A percentile compares a stretch with the other conserved stretches of the same genome.
These are phyloP conservation scores for Yamadazyma endophytica DNA, from an alignment of 805 yeast genomes.

Conservation along the genomic window DNA sequence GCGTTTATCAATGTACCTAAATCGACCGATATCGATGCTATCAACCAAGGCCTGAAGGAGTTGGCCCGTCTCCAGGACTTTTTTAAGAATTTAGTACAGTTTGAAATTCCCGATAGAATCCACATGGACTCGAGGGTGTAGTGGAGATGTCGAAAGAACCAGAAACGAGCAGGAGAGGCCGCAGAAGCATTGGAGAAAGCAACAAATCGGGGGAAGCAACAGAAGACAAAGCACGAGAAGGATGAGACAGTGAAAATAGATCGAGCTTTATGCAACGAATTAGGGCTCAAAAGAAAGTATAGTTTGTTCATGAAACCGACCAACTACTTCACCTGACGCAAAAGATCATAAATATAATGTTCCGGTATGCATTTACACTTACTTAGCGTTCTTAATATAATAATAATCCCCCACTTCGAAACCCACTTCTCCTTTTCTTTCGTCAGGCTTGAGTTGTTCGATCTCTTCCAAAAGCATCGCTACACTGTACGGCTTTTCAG, in stretches of 20 bases:
- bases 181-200: too few relatives aligned
- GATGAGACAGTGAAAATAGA: too few relatives aligned
- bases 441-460: slow-evolving; percentile 6
- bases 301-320: too few relatives aligned
- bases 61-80: slow-evolving; percentile 61
- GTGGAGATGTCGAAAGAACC: too few relatives aligned
- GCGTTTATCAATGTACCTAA: slow-evolving; percentile 68
- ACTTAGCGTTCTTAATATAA: neutral
- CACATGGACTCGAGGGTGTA: slow-evolving; percentile 77
- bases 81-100: slow-evolving; percentile 60
- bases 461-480: slow-evolving; percentile 13
- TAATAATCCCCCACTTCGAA: slow-evolving; percentile 3
- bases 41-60: slow-evolving; percentile 61
- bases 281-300: too few relatives aligned
- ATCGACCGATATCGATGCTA: slow-evolving; percentile 70
- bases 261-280: too few relatives aligned
- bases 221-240: too few relatives aligned
- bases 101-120: slow-evolving; percentile 73
- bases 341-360: neutral
- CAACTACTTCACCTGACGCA: too few relatives aligned
- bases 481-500: slow-evolving; percentile 20
- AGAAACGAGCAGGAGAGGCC: too few relatives aligned
- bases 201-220: too few relatives aligned
- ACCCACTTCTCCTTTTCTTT: slow-evolving; percentile 22
- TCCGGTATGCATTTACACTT: neutral